phyloP scores from a whole-genome alignment of 495 filamentous ascomycete genomes.

The Tuber borchii region DNA sequence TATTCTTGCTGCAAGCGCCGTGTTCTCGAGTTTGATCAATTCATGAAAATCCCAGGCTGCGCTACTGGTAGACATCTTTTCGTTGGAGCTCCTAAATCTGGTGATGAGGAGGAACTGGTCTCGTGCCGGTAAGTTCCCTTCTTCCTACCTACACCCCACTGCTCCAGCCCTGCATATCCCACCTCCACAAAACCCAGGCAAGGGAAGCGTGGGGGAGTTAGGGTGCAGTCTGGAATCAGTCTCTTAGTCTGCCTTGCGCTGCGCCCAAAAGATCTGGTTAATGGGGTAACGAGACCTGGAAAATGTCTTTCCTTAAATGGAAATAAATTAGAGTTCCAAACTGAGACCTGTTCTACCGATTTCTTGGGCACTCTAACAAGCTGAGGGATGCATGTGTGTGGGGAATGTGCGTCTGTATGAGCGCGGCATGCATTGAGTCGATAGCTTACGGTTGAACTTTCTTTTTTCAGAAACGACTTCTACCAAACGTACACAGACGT shows the following conservation, averaged over 20 bases:
- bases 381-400: conserved; percentile 9
- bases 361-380: too few species aligned
- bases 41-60: conserved; percentile 90
- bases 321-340: too few species aligned
- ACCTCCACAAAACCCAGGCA: background rate
- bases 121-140: conserved; percentile 39
- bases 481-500: conserved; percentile 84
- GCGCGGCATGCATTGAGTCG: conserved; percentile 6
- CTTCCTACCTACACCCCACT: background rate
- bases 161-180: background rate
- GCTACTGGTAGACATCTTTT: conserved; percentile 78
- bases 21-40: conserved; percentile 95
- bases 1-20: conserved; percentile 94
- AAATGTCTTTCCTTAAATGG: too few species aligned
- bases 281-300: too few species aligned
- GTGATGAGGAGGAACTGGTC: conserved; percentile 51
- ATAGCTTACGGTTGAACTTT: background rate
- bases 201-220: background rate
- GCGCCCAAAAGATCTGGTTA: too few species aligned
- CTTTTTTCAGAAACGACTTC: conserved; percentile 65
- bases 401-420: conserved; percentile 8
- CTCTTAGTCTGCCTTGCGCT: too few species aligned
- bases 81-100: conserved; percentile 67
- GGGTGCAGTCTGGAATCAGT: conserved; percentile 1
- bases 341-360: too few species aligned